Conservation (phyloP, 2,329 filamentous ascomycete genomes). For the Madurella mycetomatis region DNA sequence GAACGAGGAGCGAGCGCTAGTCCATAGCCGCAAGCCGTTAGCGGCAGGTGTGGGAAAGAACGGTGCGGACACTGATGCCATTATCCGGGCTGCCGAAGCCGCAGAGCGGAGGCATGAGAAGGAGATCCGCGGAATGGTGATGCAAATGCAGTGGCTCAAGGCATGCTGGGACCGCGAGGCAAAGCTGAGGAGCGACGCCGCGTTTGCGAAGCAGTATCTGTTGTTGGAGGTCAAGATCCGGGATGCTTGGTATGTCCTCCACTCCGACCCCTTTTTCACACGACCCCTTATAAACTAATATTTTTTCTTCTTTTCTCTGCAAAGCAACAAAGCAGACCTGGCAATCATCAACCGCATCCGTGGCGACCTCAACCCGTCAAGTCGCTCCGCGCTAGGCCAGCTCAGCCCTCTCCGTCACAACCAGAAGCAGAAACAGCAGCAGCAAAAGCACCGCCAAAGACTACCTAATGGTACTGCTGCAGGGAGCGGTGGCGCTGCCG, state of each 20-base stretch:
- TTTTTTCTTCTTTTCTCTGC: neutral
- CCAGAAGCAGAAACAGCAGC: slow-evolving; percentile 27
- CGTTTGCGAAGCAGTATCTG: slow-evolving; percentile 83
- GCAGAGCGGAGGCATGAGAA: slow-evolving; percentile 67
- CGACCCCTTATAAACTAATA: slow-evolving; percentile 8
- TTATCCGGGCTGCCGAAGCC: slow-evolving; percentile 53
- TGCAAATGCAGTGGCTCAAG: slow-evolving; percentile 89
- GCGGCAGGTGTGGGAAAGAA: slow-evolving; percentile 21
- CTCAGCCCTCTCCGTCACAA: slow-evolving; percentile 36
- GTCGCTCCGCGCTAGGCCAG: slow-evolving; percentile 25
- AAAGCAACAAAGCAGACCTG: slow-evolving; percentile 87
- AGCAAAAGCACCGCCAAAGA: slow-evolving; percentile 3
- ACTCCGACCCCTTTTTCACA: slow-evolving; percentile 1
- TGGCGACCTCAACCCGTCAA: slow-evolving; percentile 45
- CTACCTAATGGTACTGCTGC: slow-evolving; percentile 10
- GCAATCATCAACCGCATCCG: slow-evolving; percentile 81
- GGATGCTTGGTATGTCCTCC: slow-evolving; percentile 71
- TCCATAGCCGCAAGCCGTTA: slow-evolving; percentile 16
- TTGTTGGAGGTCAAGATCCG: slow-evolving; percentile 75
- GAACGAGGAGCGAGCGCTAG: slow-evolving; percentile 23
- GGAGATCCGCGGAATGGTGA: slow-evolving; percentile 75
- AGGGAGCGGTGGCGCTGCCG: slow-evolving; percentile 17
- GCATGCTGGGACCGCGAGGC: slow-evolving; percentile 77
- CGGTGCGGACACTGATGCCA: slow-evolving; percentile 53
- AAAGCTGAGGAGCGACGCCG: slow-evolving; percentile 71